A percentile compares a stretch with the other conserved stretches of the same genome.
phyloP scores from a whole-genome alignment of 371 early-diverging fungal genomes.

The Mortierella sp. region DNA sequence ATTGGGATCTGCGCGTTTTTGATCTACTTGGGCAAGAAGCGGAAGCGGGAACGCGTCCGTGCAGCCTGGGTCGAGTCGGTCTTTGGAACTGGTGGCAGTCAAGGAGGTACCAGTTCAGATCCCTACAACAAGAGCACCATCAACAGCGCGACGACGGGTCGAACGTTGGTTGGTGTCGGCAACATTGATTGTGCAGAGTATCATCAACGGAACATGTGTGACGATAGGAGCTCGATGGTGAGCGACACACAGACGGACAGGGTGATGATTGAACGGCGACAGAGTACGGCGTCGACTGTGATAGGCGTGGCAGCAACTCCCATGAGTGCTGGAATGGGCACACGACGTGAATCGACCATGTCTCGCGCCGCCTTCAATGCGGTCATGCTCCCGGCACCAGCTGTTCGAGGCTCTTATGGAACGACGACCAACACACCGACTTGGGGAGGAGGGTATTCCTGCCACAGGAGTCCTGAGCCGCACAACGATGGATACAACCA shows the following conservation, averaged over 20 bases:
- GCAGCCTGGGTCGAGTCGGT: conserved; percentile 35
- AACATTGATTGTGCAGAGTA: background rate
- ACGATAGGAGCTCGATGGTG: background rate
- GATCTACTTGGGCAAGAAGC: conserved; percentile 29
- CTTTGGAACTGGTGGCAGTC: conserved; percentile 8
- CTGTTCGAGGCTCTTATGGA: background rate
- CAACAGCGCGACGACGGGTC: background rate
- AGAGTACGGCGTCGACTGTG: background rate
- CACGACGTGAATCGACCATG: background rate
- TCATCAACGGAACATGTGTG: background rate
- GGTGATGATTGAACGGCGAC: conserved; percentile 19
- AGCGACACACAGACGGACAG: conserved; percentile 19
- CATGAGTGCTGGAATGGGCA: background rate
- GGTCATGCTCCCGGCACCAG: background rate
- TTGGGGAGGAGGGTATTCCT: background rate
- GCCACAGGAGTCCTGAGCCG: background rate
- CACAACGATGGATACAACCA: conserved; percentile 1
- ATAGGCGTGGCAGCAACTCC: background rate
- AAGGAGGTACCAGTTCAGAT: background rate
- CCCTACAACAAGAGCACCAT: conserved; percentile 3
- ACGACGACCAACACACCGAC: background rate
- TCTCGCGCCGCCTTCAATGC: background rate
- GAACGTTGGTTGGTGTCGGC: background rate
- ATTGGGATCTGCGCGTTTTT: conserved; percentile 21
- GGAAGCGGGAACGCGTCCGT: conserved; percentile 21